Evolutionary conservation across 2,329 filamentous ascomycete genomes (phyloP), one percentile per base, ranked within the genome.

Genomic region (Cladosporium colombiae): DNA sequence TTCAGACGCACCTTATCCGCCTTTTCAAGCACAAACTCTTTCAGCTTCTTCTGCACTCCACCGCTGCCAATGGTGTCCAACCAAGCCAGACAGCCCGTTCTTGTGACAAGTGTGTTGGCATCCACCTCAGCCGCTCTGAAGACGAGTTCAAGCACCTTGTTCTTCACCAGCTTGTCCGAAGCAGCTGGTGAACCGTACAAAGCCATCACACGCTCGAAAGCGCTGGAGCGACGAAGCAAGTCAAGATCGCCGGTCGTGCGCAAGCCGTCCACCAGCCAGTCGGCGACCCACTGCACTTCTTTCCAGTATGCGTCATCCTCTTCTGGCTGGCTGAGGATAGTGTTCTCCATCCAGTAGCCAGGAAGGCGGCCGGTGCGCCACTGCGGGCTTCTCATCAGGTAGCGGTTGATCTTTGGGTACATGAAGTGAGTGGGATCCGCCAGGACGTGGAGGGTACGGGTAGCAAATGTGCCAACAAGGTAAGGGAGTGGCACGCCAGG

Each of bases 321-420:
- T 27, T 86, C 87, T 0, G 92, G 91, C 67, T 88, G 85, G 62
- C 88, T 86, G n/a, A 94, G 82, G 8, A 95, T 85, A 27, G 95
- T 86, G 74, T 87, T 89, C 66, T 91, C 86, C 21, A 89, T 79
- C 81, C 86, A 88, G 73, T 87, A 86, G 1, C 82, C 81, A 0
- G 85, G 81, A 5, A 89, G 76, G 55, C 84, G 84, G 31, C 77
- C 77, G 13, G 83, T 74, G 14, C 88, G 84, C 94, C 94, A 98
- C 27, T 83, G 78, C 0, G 94, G 93, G 0, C 88, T 86, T 61
- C 88, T 88, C 25, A 91, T 91, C 40, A 98, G 85, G 76, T 93
- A 97, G 6, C 84, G 83, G 80, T 96, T 97, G 78, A 95, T 81
- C 75, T 97, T 97, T 66, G 88, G 86, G 76, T 97, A 98, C 44